Conservation (phyloP, 495 filamentous ascomycete genomes). For the Aspergillus diversus region DNA sequence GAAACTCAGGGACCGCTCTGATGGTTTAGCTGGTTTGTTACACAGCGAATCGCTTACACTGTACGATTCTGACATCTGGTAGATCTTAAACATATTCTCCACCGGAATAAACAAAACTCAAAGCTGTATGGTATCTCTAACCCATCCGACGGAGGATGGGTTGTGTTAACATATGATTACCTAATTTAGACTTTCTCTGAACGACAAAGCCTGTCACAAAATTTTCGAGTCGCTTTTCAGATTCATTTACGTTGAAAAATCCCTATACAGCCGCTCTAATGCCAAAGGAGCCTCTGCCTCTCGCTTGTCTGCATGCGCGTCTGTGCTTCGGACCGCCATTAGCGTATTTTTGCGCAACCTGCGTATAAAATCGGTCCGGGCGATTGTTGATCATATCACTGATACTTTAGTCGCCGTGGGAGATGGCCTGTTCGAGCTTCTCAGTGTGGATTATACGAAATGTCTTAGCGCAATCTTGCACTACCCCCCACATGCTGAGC, state of each 20-base stretch:
- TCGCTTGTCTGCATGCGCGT: slow-evolving; percentile 72
- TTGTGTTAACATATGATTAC: slow-evolving; percentile 24
- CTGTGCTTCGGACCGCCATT: slow-evolving; percentile 70
- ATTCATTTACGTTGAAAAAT: slow-evolving; percentile 66
- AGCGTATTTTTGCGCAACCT: slow-evolving; percentile 68
- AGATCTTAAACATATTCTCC: slow-evolving; percentile 67
- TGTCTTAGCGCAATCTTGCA: slow-evolving; percentile 69
- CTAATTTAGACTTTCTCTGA: slow-evolving; percentile 51
- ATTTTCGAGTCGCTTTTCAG: slow-evolving; percentile 83
- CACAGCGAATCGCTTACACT: slow-evolving; percentile 11
- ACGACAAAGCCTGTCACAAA: slow-evolving; percentile 77
- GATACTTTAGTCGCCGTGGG: slow-evolving; percentile 66
- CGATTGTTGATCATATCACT: slow-evolving; percentile 78
- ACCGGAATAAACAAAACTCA: slow-evolving; percentile 58
- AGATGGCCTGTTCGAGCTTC: slow-evolving; percentile 68
- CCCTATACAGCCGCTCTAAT: slow-evolving; percentile 59
- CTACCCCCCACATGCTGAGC: slow-evolving; percentile 76
- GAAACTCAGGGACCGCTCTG: slow-evolving; percentile 54
- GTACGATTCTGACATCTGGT: slow-evolving; percentile 23
- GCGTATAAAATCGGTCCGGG: slow-evolving; percentile 73
- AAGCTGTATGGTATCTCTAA: slow-evolving; percentile 53
- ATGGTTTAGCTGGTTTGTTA: slow-evolving; percentile 55
- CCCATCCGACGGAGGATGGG: not conserved
- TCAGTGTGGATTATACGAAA: slow-evolving; percentile 79
- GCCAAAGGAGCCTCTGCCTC: slow-evolving; percentile 49